These are phyloP conservation scores for Apiotrichum laibachii DNA, from an alignment of 1,284 basidiomycete species.

Conservation along the genomic window DNA sequence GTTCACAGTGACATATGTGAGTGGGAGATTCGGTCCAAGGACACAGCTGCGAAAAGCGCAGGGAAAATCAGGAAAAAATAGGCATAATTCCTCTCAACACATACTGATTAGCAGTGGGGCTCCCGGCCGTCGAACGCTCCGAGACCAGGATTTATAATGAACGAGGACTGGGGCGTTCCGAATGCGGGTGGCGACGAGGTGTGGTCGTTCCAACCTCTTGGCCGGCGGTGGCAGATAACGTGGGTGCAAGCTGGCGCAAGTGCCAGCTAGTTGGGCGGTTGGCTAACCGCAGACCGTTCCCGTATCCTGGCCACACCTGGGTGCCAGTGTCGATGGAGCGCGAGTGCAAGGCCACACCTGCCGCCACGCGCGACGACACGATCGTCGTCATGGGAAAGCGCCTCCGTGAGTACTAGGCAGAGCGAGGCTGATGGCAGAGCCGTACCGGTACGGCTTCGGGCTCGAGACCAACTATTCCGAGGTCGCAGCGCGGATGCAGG, in stretches of 20 bases:
- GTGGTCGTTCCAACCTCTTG: conserved; percentile 12
- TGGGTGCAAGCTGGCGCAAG: neutral
- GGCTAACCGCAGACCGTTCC: conserved; percentile 18
- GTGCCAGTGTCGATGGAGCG: conserved; percentile 42
- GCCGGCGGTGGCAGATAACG: conserved; percentile 6
- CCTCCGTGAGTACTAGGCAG: no score
- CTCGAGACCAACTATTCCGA: neutral
- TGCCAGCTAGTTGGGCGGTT: neutral
- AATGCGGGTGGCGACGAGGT: conserved; percentile 1
- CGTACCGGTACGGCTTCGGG: neutral
- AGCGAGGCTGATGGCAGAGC: neutral
- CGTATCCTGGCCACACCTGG: conserved; percentile 18
- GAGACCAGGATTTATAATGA: neutral
- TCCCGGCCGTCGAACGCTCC: conserved; percentile 1
- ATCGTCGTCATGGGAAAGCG: conserved; percentile 10
- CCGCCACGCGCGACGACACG: conserved; percentile 5
- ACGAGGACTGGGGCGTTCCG: neutral
- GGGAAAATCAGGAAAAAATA: no score
- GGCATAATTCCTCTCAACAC: no score
- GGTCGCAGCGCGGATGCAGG: neutral
- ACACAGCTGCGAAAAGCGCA: neutral
- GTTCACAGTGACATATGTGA: conserved; percentile 4
- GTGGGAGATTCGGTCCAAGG: neutral
- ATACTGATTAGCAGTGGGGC: conserved; percentile 1
- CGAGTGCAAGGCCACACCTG: conserved; percentile 30